Evolutionary conservation across 2,329 filamentous ascomycete species (phyloP).

Genomic region (Stenocarpella maydis): DNA sequence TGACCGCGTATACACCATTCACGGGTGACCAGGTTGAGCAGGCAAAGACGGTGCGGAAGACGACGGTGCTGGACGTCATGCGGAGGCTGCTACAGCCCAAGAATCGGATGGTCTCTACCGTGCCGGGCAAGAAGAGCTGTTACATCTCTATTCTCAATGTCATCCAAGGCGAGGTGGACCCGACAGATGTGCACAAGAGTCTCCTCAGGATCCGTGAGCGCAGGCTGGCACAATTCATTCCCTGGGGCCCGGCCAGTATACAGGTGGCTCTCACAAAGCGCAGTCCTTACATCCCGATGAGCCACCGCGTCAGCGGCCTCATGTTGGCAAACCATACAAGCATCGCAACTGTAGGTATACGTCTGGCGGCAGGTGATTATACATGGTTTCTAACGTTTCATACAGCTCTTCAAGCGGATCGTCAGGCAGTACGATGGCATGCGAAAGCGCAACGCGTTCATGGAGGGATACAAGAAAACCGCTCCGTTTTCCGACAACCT

Average conservation of each 20-base stretch:
- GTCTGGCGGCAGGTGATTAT: background rate
- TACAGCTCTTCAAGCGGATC: conserved; percentile 88
- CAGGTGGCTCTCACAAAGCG: conserved; percentile 97
- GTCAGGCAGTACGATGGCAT: conserved; percentile 91
- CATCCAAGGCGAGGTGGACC: conserved; percentile 97
- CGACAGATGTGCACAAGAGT: conserved; percentile 98
- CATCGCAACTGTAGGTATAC: conserved; percentile 77
- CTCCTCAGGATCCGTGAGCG: conserved; percentile 94
- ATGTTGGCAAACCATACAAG: conserved; percentile 99
- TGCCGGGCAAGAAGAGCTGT: conserved; percentile 95
- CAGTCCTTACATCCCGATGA: conserved; percentile 93
- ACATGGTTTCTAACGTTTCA: conserved; percentile 13
- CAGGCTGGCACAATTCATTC: conserved; percentile 93
- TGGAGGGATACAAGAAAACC: conserved; percentile 96
- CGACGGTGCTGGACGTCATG: conserved; percentile 98
- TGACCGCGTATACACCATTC: conserved; percentile 98
- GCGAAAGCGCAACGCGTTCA: conserved; percentile 94
- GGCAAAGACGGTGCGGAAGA: conserved; percentile 97
- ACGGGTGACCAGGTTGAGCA: conserved; percentile 96
- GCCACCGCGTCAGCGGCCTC: conserved; percentile 91
- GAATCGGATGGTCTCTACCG: conserved; percentile 98
- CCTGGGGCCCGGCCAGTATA: conserved; percentile 97
- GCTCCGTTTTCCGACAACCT: conserved; percentile 91
- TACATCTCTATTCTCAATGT: conserved; percentile 99
- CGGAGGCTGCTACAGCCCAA: conserved; percentile 93